phyloP scores from a whole-genome alignment of 257 asterid genomes.

The Echium plantagineum region DNA sequence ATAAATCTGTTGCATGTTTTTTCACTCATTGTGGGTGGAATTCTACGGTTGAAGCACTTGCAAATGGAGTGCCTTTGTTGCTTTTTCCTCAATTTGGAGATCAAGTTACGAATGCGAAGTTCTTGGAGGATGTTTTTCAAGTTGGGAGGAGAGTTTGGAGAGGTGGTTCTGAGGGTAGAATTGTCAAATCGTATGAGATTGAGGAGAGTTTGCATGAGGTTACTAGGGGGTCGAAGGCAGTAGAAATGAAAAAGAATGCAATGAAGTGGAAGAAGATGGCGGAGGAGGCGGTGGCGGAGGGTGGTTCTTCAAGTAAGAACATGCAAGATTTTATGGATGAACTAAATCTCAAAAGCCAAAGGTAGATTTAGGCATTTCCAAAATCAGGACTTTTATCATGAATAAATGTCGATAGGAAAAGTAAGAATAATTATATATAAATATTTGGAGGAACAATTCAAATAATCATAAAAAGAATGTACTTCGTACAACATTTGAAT shows the following conservation, averaged over 20 bases:
- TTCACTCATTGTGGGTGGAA: slow-evolving; percentile 89
- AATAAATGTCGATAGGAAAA: too few species aligned
- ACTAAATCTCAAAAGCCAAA: slow-evolving; percentile 1
- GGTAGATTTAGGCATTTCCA: too few species aligned
- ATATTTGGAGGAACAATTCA: too few species aligned
- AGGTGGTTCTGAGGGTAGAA: slow-evolving; percentile 49
- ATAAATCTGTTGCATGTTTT: slow-evolving; percentile 60
- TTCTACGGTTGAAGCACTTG: slow-evolving; percentile 65
- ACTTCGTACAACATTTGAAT: too few species aligned
- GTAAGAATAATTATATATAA: too few species aligned
- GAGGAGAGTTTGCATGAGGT: slow-evolving; percentile 45
- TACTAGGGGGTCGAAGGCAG: slow-evolving; percentile 28
- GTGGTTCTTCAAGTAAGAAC: slow-evolving; percentile 53
- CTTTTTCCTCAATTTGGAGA: slow-evolving; percentile 90
- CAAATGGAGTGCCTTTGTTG: slow-evolving; percentile 62
- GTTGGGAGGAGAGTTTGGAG: slow-evolving; percentile 56
- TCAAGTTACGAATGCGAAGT: slow-evolving; percentile 79
- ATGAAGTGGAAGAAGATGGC: slow-evolving; percentile 58
- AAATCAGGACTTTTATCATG: too few species aligned
- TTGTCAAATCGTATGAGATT: slow-evolving; percentile 43
- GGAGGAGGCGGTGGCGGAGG: slow-evolving; percentile 49
- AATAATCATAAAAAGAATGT: too few species aligned
- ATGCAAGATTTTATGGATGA: slow-evolving; percentile 39
- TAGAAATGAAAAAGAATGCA: slow-evolving; percentile 45
- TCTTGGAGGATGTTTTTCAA: slow-evolving; percentile 53